Evolutionary conservation across 345 rosid genomes (phyloP).

Genomic region (Ricinus communis): DNA sequence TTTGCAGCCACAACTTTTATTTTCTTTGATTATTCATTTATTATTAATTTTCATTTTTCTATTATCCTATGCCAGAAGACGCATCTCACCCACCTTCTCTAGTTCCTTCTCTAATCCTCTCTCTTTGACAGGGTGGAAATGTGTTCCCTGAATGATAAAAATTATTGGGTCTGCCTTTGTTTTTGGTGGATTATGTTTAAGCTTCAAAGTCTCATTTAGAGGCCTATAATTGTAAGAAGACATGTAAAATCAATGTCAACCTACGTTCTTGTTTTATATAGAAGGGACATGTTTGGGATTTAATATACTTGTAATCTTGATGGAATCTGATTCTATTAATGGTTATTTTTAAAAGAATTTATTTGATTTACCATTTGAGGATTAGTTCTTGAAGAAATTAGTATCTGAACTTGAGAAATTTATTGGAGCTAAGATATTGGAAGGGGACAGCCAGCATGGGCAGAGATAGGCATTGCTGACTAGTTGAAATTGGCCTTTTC

Average conservation of each 20-base stretch:
- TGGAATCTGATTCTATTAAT: not conserved
- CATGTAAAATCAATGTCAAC: not conserved
- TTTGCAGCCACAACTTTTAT: conserved; percentile 61
- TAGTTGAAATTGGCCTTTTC: conserved; percentile 24
- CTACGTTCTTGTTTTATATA: not conserved
- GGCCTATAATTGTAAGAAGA: too few relatives aligned
- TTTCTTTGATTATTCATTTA: conserved; percentile 20
- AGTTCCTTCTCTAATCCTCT: conserved; percentile 38
- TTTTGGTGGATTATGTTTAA: too few relatives aligned
- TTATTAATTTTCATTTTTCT: not conserved
- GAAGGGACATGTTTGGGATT: not conserved
- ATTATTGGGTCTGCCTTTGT: too few relatives aligned
- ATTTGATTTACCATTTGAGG: too few relatives aligned
- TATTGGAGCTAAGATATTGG: conserved; percentile 15
- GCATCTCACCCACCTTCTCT: conserved; percentile 34
- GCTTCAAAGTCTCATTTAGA: too few relatives aligned
- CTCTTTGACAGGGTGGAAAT: conserved; percentile 39
- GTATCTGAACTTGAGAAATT: too few relatives aligned
- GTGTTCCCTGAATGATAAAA: too few relatives aligned
- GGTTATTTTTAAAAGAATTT: too few relatives aligned
- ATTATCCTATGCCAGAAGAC: conserved; percentile 30
- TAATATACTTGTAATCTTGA: not conserved
- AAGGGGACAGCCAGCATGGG: conserved; percentile 23
- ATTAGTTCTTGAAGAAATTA: too few relatives aligned
- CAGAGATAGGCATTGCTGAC: conserved; percentile 23